Base-by-base conservation (phyloP, 2,329 filamentous ascomycete genomes). In the Pseudopyrenochaeta lycopersici region DNA sequence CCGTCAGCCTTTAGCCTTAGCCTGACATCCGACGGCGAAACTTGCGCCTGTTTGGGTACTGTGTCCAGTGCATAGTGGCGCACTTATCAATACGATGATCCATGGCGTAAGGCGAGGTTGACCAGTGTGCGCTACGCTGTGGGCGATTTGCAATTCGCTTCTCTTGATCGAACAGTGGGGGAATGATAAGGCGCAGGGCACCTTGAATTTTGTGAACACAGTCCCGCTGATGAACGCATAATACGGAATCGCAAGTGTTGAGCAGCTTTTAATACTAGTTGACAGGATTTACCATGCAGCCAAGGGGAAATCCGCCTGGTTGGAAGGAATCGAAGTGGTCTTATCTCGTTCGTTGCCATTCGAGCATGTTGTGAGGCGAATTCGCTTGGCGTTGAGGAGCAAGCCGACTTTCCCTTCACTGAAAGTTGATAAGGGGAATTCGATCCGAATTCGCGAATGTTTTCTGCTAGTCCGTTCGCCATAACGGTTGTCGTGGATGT, bases 331-430 rank as follows among this genome's bases (percentile, higher is more conserved):
- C 23, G 23, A 27, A 27, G 23, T 27, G 4, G 7, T 38, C 17
- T 21, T 21, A 18, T 20, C 35, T 17, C 35, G 2, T 38, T 38
- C 10, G 17, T 21, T 18, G 7, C 35, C 35, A 38, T 17, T 21
- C 15, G 9, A 38, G 17, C 3, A 38, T 21, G 35, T 5, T 27
- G 17, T 3, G 17, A 10, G 31, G 7, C n/a, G 30, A 50, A 17
- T 33, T 32, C 39, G 50, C 50, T 52, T 58, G 55, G 55, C 55
- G 27, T 31, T 17, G 4, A 38, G 46, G 50, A 30, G 46, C 48
- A 51, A 49, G 41, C 41, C 39, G 39, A 46, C 14, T 20, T 27
- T 11, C 23, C 17, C 4, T 15, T 38, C n/a, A 14, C n/a, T n/a
- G n/a, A 10, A 23, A 14, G 10, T 21, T 20, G 17, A 11, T 20